Evolutionary conservation across 148 eudicot genomes (phyloP), one percentile per base, ranked within the genome.

Genomic region (Cornus controversa): DNA sequence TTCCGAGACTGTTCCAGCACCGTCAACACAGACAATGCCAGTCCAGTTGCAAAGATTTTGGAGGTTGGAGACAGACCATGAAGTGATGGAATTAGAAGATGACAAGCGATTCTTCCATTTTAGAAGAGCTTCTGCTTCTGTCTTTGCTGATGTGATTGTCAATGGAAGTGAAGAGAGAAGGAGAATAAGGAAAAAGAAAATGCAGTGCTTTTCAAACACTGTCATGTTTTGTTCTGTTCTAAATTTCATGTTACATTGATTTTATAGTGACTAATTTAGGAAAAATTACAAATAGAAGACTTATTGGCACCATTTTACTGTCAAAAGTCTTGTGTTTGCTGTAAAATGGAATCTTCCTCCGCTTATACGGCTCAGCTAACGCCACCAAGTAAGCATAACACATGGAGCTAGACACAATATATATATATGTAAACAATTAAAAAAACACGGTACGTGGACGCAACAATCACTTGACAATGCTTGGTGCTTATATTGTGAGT

Each of bases 21-120:
- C 15, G 81, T 74, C 69, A n/a, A n/a, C n/a, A 85, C 97, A 94
- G 50, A 37, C 27, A 68, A 95, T 89, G 64, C 94, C 94, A 65
- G 87, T 82, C 98, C 97, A 95, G 23, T 79, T 84, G 80, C 98
- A 94, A 10, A 88, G 73, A 80, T 83, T 82, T 64, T 57, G 54
- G 29, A 69, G 60, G 75, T 90, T 82, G 15, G 78, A 73, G 13
- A 27, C 68, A 47, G 79, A 85, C 98, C 98, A 94, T 20, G 98
- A 90, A 58, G 70, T 9, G 1, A 31, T 24, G 93, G 83, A 10
- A 69, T 31, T 31, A 37, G 87, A 63, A 62, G 90, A 77, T 14
- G 86, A 78, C 23, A 95, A 71, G 54, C 85, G 79, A 81, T 72
- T 81, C 70, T 87, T 93, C 98, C 98, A 95, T 67, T 78, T 77